These are phyloP conservation scores for Phtheirospermum japonicum DNA, from an alignment of 257 asterid species.

Conservation along the genomic window DNA sequence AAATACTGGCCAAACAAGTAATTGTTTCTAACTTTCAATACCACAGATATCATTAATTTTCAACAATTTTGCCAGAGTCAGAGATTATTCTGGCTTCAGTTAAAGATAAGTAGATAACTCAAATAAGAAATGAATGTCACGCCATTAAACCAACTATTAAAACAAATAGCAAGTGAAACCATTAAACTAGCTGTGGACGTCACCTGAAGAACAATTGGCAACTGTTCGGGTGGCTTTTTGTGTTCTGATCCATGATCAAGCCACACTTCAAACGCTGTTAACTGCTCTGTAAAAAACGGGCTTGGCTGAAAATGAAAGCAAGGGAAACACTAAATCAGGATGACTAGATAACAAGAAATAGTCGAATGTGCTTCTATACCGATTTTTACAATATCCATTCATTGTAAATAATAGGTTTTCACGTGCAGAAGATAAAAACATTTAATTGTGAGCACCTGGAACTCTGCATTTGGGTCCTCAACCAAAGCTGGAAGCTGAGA, in stretches of 20 bases:
- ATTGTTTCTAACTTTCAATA: no score
- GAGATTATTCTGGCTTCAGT: no score
- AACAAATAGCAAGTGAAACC: no score
- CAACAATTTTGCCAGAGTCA: no score
- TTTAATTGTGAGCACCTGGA: constrained; percentile 55
- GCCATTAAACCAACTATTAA: not conserved
- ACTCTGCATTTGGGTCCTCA: constrained; percentile 90
- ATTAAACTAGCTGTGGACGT: not conserved
- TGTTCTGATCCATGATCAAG: constrained; percentile 98
- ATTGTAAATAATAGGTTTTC: constrained; percentile 17
- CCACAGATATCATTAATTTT: no score
- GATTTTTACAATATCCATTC: constrained; percentile 6
- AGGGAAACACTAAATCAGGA: constrained; percentile 6
- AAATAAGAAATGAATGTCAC: no score
- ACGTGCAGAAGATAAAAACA: constrained; percentile 15
- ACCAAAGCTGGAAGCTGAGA: constrained; percentile 92
- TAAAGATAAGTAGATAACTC: no score
- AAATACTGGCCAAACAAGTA: no score
- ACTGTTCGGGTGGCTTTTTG: constrained; percentile 96
- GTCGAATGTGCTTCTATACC: constrained; percentile 4
- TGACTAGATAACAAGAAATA: constrained; percentile 3
- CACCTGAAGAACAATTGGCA: constrained; percentile 97
- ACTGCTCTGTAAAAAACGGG: constrained; percentile 72
- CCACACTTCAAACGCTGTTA: constrained; percentile 99
- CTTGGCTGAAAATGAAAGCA: constrained; percentile 65